Evolutionary conservation across 1,284 basidiomycete genomes (phyloP), one percentile per base, ranked within the genome.

Genomic region (Cystobasidium sp.): DNA sequence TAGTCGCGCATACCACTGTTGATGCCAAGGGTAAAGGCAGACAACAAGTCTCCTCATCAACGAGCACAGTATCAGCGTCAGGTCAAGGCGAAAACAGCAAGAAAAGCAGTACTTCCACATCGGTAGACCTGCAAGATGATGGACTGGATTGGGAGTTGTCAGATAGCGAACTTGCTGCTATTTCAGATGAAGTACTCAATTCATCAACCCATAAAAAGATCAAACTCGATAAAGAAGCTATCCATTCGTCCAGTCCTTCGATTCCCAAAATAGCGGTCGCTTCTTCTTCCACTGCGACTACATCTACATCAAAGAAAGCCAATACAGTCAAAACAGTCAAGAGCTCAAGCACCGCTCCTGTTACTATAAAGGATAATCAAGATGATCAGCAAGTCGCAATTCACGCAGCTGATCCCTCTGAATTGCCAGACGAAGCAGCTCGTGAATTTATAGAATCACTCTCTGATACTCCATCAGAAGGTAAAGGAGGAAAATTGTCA

Each of bases 111-210:
- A 43, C 56, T 6, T 41, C 37, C 5, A 59, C 56, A 18, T 59
- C 56, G 31, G 56, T 59, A n/a, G 56, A 39, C 9, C 18, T 59
- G 5, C 37, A 43, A 41, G 56, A 59, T 3, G 56, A 43, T 22
- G 64, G 41, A 4, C n/a, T 46, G 18, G 24, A 66, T 49, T 66
- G 64, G 64, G 64, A 66, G 24, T 52, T 66, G n/a, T 22, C 64
- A 66, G 64, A 66, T 53, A 49, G 53, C 8, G 51, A 52, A 37
- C 31, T 66, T 41, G 37, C 44, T 20, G 51, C 49, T 24, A 47
- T 47, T 6, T 8, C 51, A 9, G 64, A 66, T 43, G 49, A 66
- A 39, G 47, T 41, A 8, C 47, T 51, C 24, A 16, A 18, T 47
- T 16, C 49, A 1, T 43, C 37, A 6, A 46, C 61, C 8, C 44